Conservation (phyloP, 805 yeast genomes). For the Metschnikowia lachancei region DNA sequence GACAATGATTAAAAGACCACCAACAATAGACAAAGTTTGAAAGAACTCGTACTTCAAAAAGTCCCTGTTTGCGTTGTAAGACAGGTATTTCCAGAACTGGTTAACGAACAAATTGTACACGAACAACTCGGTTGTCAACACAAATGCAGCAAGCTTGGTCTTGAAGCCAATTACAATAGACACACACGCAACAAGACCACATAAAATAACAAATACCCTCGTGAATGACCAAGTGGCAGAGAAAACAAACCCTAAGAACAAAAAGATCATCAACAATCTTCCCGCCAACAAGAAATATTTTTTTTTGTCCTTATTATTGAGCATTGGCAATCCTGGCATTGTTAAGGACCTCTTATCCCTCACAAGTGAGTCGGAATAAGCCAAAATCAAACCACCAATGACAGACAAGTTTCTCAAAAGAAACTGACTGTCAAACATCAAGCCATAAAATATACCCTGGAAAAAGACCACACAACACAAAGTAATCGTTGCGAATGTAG, state of each 20-base stretch:
- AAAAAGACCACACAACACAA: conserved; percentile 67
- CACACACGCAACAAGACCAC: conserved; percentile 68
- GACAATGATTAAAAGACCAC: conserved; percentile 86
- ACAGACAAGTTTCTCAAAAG: conserved; percentile 85
- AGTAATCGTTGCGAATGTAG: conserved; percentile 66
- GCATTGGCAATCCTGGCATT: conserved; percentile 75
- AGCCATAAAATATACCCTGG: conserved; percentile 88
- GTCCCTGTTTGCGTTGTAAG: conserved; percentile 77
- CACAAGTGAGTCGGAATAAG: conserved; percentile 80
- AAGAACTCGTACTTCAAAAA: conserved; percentile 87
- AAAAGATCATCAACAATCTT: conserved; percentile 75
- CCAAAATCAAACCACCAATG: conserved; percentile 87
- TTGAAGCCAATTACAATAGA: conserved; percentile 89
- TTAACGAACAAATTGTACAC: conserved; percentile 76
- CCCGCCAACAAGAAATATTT: conserved; percentile 86
- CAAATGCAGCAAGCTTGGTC: conserved; percentile 81
- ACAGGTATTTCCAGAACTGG: conserved; percentile 81
- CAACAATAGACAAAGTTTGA: conserved; percentile 92
- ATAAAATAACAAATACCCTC: conserved; percentile 59
- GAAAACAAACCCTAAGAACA: conserved; percentile 82
- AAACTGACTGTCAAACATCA: conserved; percentile 75
- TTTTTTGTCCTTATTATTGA: conserved; percentile 68
- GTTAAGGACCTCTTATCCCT: conserved; percentile 64
- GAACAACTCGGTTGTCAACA: conserved; percentile 65
- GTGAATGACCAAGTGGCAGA: conserved; percentile 70